Evolutionary conservation across 495 filamentous ascomycete species (phyloP), one percentile per base, ranked within the genome.

Genomic region (Penicillium pancosmium): DNA sequence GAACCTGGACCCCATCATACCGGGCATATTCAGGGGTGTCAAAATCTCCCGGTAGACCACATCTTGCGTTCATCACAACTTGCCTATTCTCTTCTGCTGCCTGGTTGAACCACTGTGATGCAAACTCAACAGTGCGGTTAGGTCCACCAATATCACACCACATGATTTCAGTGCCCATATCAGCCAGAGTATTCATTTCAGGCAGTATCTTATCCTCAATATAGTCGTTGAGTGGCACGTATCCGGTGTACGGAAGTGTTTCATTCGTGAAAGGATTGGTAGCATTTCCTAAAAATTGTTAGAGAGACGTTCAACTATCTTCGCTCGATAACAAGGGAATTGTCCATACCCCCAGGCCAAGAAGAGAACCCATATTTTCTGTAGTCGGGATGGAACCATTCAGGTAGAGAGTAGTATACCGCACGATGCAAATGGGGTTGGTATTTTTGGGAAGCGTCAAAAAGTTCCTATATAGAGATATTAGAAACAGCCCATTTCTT

Each of bases 341-440:
- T 21, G 5, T 10, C 1, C 23, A 31, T 67, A 58, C 71, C 72
- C 46, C 74, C 75, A 2, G 74, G 71, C 72, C 68, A 76, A 7
- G 44, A 35, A 12, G 54, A 65, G 52, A 78, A 79, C 9, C 76
- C 75, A 61, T 83, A 83, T 6, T 71, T 66, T 5, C 68, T 71
- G 59, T 77, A 85, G 46, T 77, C 78, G 0, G 81, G 82, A 57
- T 81, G 78, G 57, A 82, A 84, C 82, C 82, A 85, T 63, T 84
- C 82, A 0, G 82, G 80, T 4, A 84, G 71, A n/a, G 73, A 78
- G 64, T 76, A 84, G 61, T 85, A 84, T 0, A 80, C 78, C 2
- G 73, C 80, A 7, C 78, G 77, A 34, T 76, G 71, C 3, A 85
- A 70, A 1, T 72, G 54, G 4, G 82, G 82, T 51, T 84, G 82